Evolutionary conservation across 495 filamentous ascomycete species (phyloP), one percentile per base, ranked within the genome.

Genomic region (Letharia columbiana): DNA sequence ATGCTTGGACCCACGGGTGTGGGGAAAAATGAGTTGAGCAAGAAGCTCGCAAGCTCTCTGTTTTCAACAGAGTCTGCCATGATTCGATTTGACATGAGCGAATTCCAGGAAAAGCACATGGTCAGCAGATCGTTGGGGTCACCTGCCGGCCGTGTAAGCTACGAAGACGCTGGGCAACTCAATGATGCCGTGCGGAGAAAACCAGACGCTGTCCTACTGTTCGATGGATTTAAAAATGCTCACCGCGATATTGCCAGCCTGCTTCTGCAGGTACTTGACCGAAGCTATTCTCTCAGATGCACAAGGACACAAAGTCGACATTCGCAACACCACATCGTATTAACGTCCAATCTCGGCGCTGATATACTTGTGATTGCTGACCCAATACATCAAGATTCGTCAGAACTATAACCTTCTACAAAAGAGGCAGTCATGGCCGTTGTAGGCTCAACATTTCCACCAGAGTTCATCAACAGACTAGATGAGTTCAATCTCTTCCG

Each of bases 151-250:
- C 97, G 96, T 76, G 87, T 98, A 31, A 94, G 94, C 12, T 98
- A 98, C 73, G 94, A 98, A 47, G 94, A 98, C 74, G 91, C 93
- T 28, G 94, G 94, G 11, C 94, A 98, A 75, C 83, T 98, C 10
- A 98, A 94, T 2, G 94, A 98, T 74, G 94, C 94, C 28, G 91
- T 98, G 4, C 83, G 94, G 58, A 84, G 94, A 61, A 98, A 98
- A 74, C 94, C 94, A 2, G 98, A 98, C 71, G 94, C 94, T 2
- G 90, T 98, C 8, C 79, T 98, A 1, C 80, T 98, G 3, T 96
- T 98, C 39, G 94, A 98, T 76, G 94, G 98, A 71, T 98, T 96
- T 72, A 93, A 98, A 74, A 97, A 98, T 73, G 93, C 93, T 3
- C 93, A 98, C 73, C 87, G 90, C 33, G 94, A 98, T 73, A 97